These are phyloP conservation scores for Penicillium sp. DNA, from an alignment of 2,329 filamentous ascomycete species.

Conservation along the genomic window DNA sequence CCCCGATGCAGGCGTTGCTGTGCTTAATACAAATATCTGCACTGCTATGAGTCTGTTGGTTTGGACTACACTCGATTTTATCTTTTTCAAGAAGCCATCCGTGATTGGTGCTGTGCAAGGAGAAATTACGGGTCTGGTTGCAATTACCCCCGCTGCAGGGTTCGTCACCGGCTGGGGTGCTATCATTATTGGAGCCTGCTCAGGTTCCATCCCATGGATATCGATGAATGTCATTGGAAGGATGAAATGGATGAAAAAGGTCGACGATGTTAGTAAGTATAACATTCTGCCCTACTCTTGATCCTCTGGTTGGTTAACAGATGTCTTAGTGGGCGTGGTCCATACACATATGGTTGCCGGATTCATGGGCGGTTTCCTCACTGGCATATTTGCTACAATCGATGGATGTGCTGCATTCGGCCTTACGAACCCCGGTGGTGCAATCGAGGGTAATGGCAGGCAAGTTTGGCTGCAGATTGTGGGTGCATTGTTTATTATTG, in stretches of 20 bases:
- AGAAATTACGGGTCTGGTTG: constrained; percentile 55
- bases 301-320: background rate
- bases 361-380: constrained; percentile 47
- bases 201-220: background rate
- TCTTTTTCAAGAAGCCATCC: constrained; percentile 47
- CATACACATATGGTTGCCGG: constrained; percentile 53
- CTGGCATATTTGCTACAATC: constrained; percentile 49
- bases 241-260: background rate
- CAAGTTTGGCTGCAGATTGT: constrained; percentile 54
- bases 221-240: background rate
- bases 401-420: constrained; percentile 51
- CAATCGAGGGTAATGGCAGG: constrained; percentile 52
- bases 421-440: constrained; percentile 47
- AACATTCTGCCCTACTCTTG: no score
- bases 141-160: constrained; percentile 54
- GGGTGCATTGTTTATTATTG: constrained; percentile 51
- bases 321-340: constrained; percentile 37
- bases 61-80: constrained; percentile 48
- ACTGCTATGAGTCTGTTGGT: constrained; percentile 50
- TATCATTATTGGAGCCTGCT: constrained; percentile 48
- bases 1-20: constrained; percentile 52
- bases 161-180: constrained; percentile 55
- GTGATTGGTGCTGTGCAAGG: constrained; percentile 53
- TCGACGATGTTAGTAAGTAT: background rate
- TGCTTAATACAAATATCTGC: constrained; percentile 53